phyloP scores from a whole-genome alignment of 306 rosid species.

The Fagus sylvatica region DNA sequence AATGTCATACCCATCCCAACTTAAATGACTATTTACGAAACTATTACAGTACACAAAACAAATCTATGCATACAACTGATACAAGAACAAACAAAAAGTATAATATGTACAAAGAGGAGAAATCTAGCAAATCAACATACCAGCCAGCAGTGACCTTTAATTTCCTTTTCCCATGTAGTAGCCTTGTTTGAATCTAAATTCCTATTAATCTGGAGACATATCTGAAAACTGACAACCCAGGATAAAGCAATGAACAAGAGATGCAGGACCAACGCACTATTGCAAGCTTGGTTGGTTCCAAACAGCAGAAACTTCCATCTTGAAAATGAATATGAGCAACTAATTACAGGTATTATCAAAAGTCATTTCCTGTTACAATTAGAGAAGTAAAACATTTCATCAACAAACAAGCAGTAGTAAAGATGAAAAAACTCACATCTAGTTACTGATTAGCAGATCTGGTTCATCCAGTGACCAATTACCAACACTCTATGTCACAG shows the following conservation, averaged over 20 bases:
- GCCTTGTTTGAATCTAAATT: conserved; percentile 15
- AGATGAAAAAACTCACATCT: not conserved
- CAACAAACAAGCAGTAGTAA: not conserved
- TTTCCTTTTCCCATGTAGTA: conserved; percentile 16
- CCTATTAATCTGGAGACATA: conserved; percentile 18
- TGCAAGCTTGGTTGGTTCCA: conserved; percentile 38
- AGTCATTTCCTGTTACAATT: conserved; percentile 39
- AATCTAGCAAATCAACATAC: conserved; percentile 9
- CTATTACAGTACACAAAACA: conserved; percentile 2
- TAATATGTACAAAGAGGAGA: conserved; percentile 36
- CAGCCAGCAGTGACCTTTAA: conserved; percentile 9
- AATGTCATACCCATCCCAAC: not conserved
- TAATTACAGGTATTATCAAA: conserved; percentile 25
- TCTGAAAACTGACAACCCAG: conserved; percentile 26
- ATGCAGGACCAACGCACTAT: conserved; percentile 10
- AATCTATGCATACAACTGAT: conserved; percentile 17
- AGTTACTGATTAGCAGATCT: not conserved
- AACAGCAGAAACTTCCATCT: conserved; percentile 23
- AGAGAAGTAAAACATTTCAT: conserved; percentile 6
- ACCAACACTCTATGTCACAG: not conserved
- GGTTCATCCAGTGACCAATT: conserved; percentile 12
- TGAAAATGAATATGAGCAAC: conserved; percentile 21
- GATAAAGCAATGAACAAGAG: conserved; percentile 9
- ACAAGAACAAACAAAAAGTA: conserved; percentile 10
- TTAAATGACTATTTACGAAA: conserved; percentile 20